phyloP scores from a whole-genome alignment of 169 alveolate species.

The Plasmodium sp. region DNA sequence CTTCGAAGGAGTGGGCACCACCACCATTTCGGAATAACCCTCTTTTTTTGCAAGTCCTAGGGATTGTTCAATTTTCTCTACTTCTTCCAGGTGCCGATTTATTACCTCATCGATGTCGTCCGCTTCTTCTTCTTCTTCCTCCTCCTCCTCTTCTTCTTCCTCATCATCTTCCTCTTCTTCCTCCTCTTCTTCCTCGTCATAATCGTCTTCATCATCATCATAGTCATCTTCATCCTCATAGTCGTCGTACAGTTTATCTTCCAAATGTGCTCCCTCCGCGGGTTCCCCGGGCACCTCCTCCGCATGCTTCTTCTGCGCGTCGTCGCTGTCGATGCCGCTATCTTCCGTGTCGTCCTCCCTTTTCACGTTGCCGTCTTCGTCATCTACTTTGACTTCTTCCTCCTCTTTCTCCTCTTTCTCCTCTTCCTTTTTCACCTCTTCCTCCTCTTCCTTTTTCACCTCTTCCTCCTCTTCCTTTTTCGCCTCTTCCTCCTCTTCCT shows the following conservation, averaged over 20 bases:
- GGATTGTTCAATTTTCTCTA: background rate
- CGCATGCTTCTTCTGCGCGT: background rate
- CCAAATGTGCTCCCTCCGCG: background rate
- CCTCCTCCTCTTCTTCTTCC: background rate
- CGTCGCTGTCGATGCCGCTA: background rate
- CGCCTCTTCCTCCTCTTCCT: background rate
- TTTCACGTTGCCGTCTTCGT: background rate
- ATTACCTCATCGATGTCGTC: slow-evolving; percentile 4
- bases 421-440: background rate
- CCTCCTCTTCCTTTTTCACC: background rate
- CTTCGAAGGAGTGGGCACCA: background rate
- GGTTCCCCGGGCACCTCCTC: background rate
- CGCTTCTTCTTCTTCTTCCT: background rate
- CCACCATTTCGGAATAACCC: background rate
- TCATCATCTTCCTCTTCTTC: background rate
- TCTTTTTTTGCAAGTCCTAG: background rate
- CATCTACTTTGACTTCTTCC: background rate
- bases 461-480: background rate
- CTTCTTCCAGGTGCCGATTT: background rate
- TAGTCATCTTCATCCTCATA: background rate
- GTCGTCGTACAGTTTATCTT: background rate
- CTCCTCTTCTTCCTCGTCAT: background rate
- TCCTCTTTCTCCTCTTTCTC: background rate
- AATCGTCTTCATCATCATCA: background rate
- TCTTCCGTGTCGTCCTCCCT: background rate